Percentiles rank a stretch among this genome's conserved stretches.
phyloP scores from a whole-genome alignment of 208 protist genomes.

The Trypanosoma grayi region DNA sequence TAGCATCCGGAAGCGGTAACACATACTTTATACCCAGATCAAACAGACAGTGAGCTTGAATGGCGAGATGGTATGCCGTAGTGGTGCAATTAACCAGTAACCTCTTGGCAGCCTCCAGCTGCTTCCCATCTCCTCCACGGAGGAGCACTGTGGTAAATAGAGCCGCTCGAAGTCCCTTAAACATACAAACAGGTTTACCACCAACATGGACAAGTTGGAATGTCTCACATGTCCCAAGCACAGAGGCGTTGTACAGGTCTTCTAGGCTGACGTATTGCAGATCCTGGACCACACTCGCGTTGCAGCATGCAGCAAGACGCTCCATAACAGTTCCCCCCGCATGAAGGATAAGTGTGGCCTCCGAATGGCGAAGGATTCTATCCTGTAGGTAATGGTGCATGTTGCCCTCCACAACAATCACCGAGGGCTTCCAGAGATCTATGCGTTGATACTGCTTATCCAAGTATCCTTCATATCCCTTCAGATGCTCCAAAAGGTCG shows the following conservation, averaged over 20 bases:
- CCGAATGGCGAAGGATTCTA: conserved; percentile 36
- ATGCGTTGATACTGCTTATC: conserved; percentile 78
- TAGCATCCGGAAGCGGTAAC: not conserved
- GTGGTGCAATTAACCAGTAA: conserved; percentile 16
- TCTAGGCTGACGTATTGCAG: conserved; percentile 57
- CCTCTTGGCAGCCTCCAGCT: conserved; percentile 12
- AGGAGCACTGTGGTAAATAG: conserved; percentile 27
- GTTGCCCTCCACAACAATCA: conserved; percentile 70
- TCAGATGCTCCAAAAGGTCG: conserved; percentile 57
- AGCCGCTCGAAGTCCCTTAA: conserved; percentile 19
- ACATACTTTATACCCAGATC: conserved; percentile 17
- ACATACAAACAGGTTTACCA: conserved; percentile 23
- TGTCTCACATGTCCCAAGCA: conserved; percentile 39
- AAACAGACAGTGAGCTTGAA: conserved; percentile 26
- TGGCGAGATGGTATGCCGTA: conserved; percentile 25
- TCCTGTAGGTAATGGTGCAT: conserved; percentile 81
- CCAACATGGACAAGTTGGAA: conserved; percentile 45
- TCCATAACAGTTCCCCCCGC: conserved; percentile 38
- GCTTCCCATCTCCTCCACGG: conserved; percentile 11
- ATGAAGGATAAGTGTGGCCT: conserved; percentile 55
- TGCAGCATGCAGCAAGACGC: conserved; percentile 45
- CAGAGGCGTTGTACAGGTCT: conserved; percentile 35
- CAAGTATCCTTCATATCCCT: conserved; percentile 54
- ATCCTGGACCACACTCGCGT: conserved; percentile 50
- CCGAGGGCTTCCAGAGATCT: conserved; percentile 43